Evolutionary conservation across 1,284 basidiomycete species (phyloP).

Genomic region (Malassezia furfur): DNA sequence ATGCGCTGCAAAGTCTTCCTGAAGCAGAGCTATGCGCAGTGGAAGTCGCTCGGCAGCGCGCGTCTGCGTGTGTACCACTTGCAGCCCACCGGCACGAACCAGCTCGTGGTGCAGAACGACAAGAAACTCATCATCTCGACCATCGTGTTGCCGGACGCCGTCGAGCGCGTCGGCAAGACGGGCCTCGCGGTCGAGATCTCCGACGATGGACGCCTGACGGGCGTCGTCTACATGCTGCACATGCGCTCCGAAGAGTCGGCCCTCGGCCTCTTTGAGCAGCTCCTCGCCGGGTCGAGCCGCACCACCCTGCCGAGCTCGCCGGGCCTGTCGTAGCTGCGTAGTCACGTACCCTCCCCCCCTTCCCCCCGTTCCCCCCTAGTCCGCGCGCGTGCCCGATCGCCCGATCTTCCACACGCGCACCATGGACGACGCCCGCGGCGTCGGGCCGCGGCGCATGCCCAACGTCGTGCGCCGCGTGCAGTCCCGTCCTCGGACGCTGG

Average conservation of each 20-base stretch:
- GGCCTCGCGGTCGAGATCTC: constrained; percentile 93
- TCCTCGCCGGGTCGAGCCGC: constrained; percentile 78
- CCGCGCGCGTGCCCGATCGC: no score
- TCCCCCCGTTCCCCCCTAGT: no score
- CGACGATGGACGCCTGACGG: constrained; percentile 78
- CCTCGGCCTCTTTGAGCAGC: constrained; percentile 69
- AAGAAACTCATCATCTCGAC: constrained; percentile 67
- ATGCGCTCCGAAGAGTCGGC: constrained; percentile 70
- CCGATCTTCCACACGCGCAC: no score
- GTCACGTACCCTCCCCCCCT: background rate
- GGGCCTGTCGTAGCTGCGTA: background rate
- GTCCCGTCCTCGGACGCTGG: no score
- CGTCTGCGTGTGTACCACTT: constrained; percentile 73
- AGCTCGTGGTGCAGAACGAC: constrained; percentile 87
- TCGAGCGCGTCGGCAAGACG: constrained; percentile 93
- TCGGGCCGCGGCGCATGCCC: no score
- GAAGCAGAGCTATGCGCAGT: constrained; percentile 87
- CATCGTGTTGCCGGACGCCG: constrained; percentile 86
- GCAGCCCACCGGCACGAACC: constrained; percentile 76
- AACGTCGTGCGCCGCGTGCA: no score
- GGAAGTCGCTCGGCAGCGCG: constrained; percentile 86
- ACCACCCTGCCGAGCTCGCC: constrained; percentile 1
- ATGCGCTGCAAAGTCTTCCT: constrained; percentile 99
- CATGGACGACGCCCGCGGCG: no score
- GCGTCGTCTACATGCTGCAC: constrained; percentile 88